Evolutionary conservation across 2,329 filamentous ascomycete genomes (phyloP).

Genomic region (Xylariaceae sp.): DNA sequence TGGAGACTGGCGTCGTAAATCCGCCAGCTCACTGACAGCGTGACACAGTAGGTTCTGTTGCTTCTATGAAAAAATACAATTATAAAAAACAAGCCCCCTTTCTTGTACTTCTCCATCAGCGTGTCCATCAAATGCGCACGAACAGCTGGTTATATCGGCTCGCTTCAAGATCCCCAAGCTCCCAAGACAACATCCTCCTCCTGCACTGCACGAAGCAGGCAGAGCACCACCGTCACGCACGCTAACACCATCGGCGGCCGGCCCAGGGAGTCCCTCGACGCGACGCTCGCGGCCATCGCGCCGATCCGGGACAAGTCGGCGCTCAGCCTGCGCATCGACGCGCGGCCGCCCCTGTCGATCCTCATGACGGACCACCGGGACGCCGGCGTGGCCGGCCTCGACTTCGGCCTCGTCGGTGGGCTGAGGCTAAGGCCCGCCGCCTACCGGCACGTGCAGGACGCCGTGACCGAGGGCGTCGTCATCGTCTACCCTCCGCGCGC

Average conservation of each 20-base stretch:
- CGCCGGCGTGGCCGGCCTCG: constrained; percentile 3
- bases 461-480: not conserved
- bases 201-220: no score
- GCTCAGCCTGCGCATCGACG: constrained; percentile 6
- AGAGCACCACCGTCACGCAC: no score
- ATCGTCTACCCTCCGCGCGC: not conserved
- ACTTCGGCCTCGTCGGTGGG: constrained; percentile 7
- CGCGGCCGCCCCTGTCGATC: constrained; percentile 3
- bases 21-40: constrained; percentile 28
- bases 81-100: no score
- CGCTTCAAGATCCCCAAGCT: no score
- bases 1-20: constrained; percentile 28
- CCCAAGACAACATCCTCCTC: no score
- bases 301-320: constrained; percentile 27
- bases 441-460: constrained; percentile 3
- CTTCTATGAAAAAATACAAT: no score
- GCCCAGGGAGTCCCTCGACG: no score
- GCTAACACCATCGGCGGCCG: no score
- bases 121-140: no score
- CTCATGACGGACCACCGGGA: constrained; percentile 6
- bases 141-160: no score
- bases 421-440: constrained; percentile 1
- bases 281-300: constrained; percentile 22
- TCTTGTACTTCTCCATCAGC: no score
- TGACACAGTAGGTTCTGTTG: constrained; percentile 25